Percentiles rank a stretch among this genome's conserved stretches.
Conservation (phyloP, 2,329 filamentous ascomycete genomes). For the Sporothrix variecibatus region DNA sequence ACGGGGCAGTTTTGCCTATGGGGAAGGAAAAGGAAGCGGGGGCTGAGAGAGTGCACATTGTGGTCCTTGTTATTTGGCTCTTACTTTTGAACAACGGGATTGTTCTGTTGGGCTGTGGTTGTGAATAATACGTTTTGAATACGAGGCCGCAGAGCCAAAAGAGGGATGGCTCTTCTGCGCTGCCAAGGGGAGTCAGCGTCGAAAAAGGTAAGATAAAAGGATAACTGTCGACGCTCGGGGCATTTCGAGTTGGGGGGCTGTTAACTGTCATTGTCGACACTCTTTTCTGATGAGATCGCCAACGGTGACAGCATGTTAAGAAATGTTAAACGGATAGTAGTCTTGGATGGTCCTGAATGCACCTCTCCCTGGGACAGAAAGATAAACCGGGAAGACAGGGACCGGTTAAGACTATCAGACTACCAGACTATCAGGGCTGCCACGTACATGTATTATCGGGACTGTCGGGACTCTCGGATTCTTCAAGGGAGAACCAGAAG, state of each 20-base stretch:
- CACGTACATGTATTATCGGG: background rate
- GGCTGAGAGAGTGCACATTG: background rate
- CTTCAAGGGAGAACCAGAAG: slow-evolving; percentile 1
- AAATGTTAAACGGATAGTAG: background rate
- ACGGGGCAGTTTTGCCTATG: background rate
- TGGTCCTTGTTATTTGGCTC: background rate
- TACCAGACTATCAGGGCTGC: too few species aligned
- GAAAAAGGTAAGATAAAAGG: background rate
- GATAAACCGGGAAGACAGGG: background rate
- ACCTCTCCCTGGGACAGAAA: background rate
- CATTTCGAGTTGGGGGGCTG: background rate
- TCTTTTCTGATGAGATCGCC: background rate
- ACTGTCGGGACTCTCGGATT: slow-evolving; percentile 10
- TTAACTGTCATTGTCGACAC: background rate
- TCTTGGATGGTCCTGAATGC: background rate
- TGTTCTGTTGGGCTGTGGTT: too few species aligned
- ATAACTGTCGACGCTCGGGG: background rate
- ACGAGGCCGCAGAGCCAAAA: slow-evolving; percentile 3
- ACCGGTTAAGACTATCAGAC: too few species aligned
- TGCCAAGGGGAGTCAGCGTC: background rate
- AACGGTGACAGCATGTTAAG: background rate
- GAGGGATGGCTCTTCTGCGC: background rate
- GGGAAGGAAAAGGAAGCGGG: background rate
- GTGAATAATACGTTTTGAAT: background rate
- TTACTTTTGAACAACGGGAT: background rate